Evolutionary conservation across 2,329 filamentous ascomycete genomes (phyloP).

Genomic region (Alternaria viburni): DNA sequence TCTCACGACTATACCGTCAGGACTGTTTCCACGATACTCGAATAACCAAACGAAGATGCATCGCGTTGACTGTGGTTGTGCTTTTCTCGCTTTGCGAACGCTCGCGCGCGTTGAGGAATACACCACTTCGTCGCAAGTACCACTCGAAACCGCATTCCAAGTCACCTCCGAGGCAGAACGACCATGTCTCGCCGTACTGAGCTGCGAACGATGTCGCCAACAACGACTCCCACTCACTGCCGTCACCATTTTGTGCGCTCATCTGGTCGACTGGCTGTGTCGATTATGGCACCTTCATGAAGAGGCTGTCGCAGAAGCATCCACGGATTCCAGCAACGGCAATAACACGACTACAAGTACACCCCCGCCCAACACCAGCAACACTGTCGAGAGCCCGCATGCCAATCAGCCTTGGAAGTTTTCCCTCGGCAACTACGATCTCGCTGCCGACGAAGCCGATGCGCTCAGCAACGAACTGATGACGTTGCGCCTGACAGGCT

Average conservation of each 20-base stretch:
- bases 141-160: constrained; percentile 15
- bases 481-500: constrained; percentile 11
- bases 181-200: constrained; percentile 8
- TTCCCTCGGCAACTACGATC: constrained; percentile 13
- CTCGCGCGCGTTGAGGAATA: constrained; percentile 12
- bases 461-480: constrained; percentile 17
- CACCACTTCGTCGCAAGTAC: constrained; percentile 12
- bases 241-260: constrained; percentile 12
- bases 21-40: neutral
- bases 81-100: constrained; percentile 8
- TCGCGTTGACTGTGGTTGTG: constrained; percentile 9
- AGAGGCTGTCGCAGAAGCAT: neutral
- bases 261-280: constrained; percentile 15
- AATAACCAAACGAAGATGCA: constrained; percentile 3
- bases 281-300: constrained; percentile 12
- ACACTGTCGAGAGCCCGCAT: neutral
- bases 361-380: neutral
- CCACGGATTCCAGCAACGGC: constrained; percentile 3
- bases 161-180: constrained; percentile 7
- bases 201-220: constrained; percentile 13
- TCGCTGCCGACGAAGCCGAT: constrained; percentile 15
- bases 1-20: neutral
- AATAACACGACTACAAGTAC: neutral
- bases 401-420: constrained; percentile 8
- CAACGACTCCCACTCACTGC: constrained; percentile 12